Evolutionary conservation across 2,329 filamentous ascomycete species (phyloP).

Genomic region (Cytospora paraplurivora): DNA sequence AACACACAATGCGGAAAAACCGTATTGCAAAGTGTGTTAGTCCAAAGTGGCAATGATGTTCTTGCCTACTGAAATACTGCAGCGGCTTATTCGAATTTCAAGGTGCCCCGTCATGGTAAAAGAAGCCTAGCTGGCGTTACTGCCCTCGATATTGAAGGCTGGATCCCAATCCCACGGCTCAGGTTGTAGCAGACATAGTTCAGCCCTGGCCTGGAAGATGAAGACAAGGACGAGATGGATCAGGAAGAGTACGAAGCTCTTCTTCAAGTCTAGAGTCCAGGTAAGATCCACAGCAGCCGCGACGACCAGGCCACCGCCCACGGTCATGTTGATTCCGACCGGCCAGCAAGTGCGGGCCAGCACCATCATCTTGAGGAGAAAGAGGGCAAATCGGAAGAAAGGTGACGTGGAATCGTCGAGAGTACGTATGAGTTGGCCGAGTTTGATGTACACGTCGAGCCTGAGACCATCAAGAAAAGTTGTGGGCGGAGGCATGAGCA

Average conservation of each 20-base stretch:
- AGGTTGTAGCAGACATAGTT: slow-evolving; percentile 19
- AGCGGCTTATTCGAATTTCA: neutral
- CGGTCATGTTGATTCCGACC: slow-evolving; percentile 63
- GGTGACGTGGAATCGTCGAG: slow-evolving; percentile 18
- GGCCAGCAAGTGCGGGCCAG: slow-evolving; percentile 72
- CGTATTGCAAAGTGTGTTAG: neutral
- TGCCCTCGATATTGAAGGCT: neutral
- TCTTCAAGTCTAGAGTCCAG: slow-evolving; percentile 23
- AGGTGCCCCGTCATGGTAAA: neutral
- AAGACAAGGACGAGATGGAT: slow-evolving; percentile 19
- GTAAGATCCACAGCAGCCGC: slow-evolving; percentile 68
- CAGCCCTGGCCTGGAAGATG: slow-evolving; percentile 9
- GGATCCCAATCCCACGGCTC: slow-evolving; percentile 25
- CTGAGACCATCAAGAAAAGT: slow-evolving; percentile 39
- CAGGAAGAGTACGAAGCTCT: slow-evolving; percentile 14
- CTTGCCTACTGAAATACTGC: neutral
- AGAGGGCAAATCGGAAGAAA: slow-evolving; percentile 60
- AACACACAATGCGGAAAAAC: neutral
- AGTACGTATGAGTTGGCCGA: slow-evolving; percentile 6
- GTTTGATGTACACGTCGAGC: slow-evolving; percentile 24
- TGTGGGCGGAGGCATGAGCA: slow-evolving; percentile 54
- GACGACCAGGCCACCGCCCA: slow-evolving; percentile 68
- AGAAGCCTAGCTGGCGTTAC: neutral
- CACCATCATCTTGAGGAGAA: slow-evolving; percentile 68
- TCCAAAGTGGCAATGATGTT: neutral